Conservation (phyloP, 306 rosid genomes). For the Macrotyloma uniflorum region DNA sequence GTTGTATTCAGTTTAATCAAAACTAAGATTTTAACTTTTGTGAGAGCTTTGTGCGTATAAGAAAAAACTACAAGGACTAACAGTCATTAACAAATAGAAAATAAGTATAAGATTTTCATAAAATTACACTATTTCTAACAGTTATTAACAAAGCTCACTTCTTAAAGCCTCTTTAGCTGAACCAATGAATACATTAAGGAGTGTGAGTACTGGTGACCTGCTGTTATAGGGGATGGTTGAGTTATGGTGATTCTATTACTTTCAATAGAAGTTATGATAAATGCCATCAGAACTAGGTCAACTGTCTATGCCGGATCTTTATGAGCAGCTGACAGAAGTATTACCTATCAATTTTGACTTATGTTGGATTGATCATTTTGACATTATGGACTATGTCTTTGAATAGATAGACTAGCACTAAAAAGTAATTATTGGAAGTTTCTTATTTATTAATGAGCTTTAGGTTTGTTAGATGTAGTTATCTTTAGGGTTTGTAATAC, state of each 20-base stretch:
- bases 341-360: slow-evolving; percentile 8
- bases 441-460: slow-evolving; percentile 29
- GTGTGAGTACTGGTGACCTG: neutral
- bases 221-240: neutral
- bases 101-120: too few species aligned
- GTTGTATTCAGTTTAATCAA: neutral
- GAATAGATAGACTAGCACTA: neutral
- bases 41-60: neutral
- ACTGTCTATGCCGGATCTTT: neutral
- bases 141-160: neutral
- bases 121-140: too few species aligned
- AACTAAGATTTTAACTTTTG: neutral
- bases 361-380: slow-evolving; percentile 4
- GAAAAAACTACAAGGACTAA: neutral
- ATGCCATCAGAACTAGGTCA: neutral
- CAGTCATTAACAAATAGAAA: too few species aligned
- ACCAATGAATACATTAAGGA: neutral
- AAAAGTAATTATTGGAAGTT: neutral
- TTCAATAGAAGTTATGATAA: neutral
- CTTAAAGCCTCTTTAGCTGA: neutral
- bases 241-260: neutral
- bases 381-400: neutral
- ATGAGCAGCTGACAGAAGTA: neutral
- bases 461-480: too few species aligned
- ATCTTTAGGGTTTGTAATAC: too few species aligned